A percentile compares a stretch with the other conserved stretches of the same genome.
These are phyloP conservation scores for Porcisia hertigi DNA, from an alignment of 208 protist genomes.

Conservation along the genomic window DNA sequence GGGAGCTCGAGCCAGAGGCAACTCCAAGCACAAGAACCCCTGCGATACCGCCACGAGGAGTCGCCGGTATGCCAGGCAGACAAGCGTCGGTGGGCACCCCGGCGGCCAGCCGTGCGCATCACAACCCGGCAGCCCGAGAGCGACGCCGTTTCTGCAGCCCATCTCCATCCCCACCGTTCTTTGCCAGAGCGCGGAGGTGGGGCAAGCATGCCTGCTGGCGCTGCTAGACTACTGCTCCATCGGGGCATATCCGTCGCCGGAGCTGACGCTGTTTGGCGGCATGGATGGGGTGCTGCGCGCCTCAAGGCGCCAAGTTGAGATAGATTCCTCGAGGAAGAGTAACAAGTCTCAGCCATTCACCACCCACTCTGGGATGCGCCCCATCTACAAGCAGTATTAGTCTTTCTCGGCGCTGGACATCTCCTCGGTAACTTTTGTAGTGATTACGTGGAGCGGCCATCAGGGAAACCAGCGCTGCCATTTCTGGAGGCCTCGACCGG, in stretches of 20 bases:
- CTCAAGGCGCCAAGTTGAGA: conserved; percentile 55
- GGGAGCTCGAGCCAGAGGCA: background rate
- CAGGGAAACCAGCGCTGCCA: background rate
- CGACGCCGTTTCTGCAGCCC: conserved; percentile 20
- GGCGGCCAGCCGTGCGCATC: background rate
- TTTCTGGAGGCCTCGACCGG: background rate
- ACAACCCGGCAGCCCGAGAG: background rate
- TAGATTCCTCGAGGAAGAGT: conserved; percentile 17
- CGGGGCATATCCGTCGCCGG: conserved; percentile 29
- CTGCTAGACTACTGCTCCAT: conserved; percentile 83
- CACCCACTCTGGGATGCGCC: conserved; percentile 25
- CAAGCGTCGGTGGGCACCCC: background rate
- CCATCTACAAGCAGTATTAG: conserved; percentile 57
- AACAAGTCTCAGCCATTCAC: conserved; percentile 14
- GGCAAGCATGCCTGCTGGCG: conserved; percentile 64
- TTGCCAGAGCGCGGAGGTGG: conserved; percentile 67
- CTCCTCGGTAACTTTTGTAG: background rate
- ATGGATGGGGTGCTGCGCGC: conserved; percentile 66
- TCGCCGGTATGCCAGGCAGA: background rate
- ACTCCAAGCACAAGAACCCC: background rate
- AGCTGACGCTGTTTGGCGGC: conserved; percentile 56
- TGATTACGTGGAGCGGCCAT: background rate
- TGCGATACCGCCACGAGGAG: background rate
- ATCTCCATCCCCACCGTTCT: conserved; percentile 66
- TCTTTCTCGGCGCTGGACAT: background rate